phyloP scores from a whole-genome alignment of 495 filamentous ascomycete species.

The Staphylotrichum tortipilum region DNA sequence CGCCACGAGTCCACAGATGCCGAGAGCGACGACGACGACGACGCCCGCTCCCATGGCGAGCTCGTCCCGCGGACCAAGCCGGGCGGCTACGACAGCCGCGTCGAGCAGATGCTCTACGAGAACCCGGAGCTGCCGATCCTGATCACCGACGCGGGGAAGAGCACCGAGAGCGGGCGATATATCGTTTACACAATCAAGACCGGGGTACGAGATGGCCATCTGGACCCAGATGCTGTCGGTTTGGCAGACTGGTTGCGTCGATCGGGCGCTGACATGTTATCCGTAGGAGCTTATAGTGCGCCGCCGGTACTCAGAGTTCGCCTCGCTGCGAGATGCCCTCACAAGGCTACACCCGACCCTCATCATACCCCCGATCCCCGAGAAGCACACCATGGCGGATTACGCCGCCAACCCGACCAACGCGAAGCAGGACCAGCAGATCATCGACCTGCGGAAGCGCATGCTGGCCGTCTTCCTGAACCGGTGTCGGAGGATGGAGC shows the following conservation, averaged over 20 bases:
- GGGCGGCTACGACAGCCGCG: conserved; percentile 83
- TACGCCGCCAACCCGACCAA: conserved; percentile 97
- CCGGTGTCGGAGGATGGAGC: conserved; percentile 83
- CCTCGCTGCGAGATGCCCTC: conserved; percentile 80
- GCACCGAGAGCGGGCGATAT: conserved; percentile 73
- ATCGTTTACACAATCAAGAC: conserved; percentile 97
- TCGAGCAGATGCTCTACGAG: conserved; percentile 95
- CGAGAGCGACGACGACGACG: conserved; percentile 44
- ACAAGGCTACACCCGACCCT: conserved; percentile 87
- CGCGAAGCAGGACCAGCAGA: conserved; percentile 91
- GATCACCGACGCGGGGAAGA: conserved; percentile 93
- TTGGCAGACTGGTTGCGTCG: too few relatives aligned
- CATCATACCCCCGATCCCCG: conserved; percentile 91
- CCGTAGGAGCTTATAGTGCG: conserved; percentile 85
- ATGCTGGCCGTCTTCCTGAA: conserved; percentile 96
- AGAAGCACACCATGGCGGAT: conserved; percentile 97
- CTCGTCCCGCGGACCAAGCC: conserved; percentile 57
- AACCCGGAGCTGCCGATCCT: conserved; percentile 80
- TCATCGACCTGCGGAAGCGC: conserved; percentile 90
- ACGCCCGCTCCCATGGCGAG: conserved; percentile 43
- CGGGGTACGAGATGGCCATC: conserved; percentile 67
- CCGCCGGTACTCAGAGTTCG: conserved; percentile 92
- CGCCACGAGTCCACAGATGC: conserved; percentile 20
- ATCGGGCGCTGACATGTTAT: conserved; percentile 9
- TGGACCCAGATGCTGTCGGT: too few relatives aligned